Evolutionary conservation across 2,329 filamentous ascomycete genomes (phyloP).

Genomic region (Xylaria sp.): DNA sequence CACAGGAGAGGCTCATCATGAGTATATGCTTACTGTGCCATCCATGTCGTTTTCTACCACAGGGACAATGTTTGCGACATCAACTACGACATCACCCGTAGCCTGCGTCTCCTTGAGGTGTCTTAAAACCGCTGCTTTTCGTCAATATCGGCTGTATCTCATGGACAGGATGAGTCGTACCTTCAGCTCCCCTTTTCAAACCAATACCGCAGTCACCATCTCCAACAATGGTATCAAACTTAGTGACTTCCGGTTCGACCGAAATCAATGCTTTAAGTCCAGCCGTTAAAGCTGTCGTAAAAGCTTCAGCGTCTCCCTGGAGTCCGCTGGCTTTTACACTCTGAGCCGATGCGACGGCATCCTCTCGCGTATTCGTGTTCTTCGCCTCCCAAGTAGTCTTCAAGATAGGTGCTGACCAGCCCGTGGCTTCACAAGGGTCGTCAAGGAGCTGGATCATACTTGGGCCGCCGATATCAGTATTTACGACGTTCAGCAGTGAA

Average conservation of each 20-base stretch:
- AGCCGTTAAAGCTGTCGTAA: constrained; percentile 48
- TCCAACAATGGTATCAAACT: constrained; percentile 75
- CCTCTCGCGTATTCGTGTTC: constrained; percentile 44
- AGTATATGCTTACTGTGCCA: constrained; percentile 52
- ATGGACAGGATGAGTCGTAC: constrained; percentile 31
- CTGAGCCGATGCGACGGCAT: constrained; percentile 30
- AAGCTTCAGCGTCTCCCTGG: constrained; percentile 46
- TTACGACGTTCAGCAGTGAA: constrained; percentile 59
- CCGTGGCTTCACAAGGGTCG: constrained; percentile 61
- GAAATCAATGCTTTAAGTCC: constrained; percentile 58
- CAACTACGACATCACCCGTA: constrained; percentile 48
- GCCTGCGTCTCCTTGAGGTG: constrained; percentile 42
- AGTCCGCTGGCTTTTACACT: constrained; percentile 42
- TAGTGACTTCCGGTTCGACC: constrained; percentile 66
- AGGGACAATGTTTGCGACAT: constrained; percentile 48
- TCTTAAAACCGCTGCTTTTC: constrained; percentile 44
- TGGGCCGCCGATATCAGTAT: constrained; percentile 52
- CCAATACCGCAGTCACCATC: constrained; percentile 89
- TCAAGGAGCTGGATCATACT: constrained; percentile 67
- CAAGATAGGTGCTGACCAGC: constrained; percentile 62
- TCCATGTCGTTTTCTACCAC: constrained; percentile 56
- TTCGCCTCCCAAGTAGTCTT: constrained; percentile 59
- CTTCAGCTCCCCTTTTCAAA: constrained; percentile 80
- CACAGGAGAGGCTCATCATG: neutral
- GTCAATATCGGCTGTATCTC: constrained; percentile 1